A percentile compares a stretch with the other conserved stretches of the same genome.
Evolutionary conservation across 768 basidiomycete genomes (phyloP).

Genomic region (Russula sp.): DNA sequence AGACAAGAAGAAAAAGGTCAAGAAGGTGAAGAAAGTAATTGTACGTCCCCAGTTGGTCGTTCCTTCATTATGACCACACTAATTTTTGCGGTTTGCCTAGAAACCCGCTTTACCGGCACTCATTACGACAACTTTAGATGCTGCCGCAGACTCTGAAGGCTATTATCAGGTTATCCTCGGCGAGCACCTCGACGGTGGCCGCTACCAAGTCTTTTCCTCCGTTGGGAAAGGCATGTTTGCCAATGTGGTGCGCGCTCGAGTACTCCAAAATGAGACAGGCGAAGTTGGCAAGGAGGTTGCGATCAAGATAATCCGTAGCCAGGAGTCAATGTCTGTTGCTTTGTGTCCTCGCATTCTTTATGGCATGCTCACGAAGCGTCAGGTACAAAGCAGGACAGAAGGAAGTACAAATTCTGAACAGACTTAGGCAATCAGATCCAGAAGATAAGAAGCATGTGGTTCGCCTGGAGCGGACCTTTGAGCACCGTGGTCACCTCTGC

Average conservation of each 20-base stretch:
- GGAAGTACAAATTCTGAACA: constrained; percentile 83
- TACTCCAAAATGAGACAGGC: constrained; percentile 55
- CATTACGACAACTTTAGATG: constrained; percentile 76
- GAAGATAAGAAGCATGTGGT: constrained; percentile 97
- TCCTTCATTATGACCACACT: not conserved
- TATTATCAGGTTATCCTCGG: constrained; percentile 94
- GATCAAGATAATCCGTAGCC: constrained; percentile 93
- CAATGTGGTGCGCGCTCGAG: constrained; percentile 85
- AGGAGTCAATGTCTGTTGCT: constrained; percentile 85
- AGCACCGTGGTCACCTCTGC: constrained; percentile 94
- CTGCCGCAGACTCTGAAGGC: constrained; percentile 89
- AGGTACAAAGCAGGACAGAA: constrained; percentile 96
- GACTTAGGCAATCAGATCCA: constrained; percentile 81
- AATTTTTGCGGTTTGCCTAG: constrained; percentile 26
- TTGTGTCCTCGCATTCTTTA: not conserved
- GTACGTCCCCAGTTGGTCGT: constrained; percentile 32
- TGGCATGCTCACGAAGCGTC: constrained; percentile 6
- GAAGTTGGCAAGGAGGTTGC: constrained; percentile 73
- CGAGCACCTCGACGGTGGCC: constrained; percentile 85
- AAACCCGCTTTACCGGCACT: constrained; percentile 50
- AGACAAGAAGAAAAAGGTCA: constrained; percentile 48
- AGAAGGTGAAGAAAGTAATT: constrained; percentile 47
- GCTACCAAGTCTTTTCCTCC: constrained; percentile 90
- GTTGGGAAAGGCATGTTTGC: constrained; percentile 99
- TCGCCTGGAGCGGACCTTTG: constrained; percentile 89